A percentile compares a stretch with the other conserved stretches of the same genome.
Conservation (phyloP, 2,329 filamentous ascomycete species). For the Dothideomycetidae sp. region DNA sequence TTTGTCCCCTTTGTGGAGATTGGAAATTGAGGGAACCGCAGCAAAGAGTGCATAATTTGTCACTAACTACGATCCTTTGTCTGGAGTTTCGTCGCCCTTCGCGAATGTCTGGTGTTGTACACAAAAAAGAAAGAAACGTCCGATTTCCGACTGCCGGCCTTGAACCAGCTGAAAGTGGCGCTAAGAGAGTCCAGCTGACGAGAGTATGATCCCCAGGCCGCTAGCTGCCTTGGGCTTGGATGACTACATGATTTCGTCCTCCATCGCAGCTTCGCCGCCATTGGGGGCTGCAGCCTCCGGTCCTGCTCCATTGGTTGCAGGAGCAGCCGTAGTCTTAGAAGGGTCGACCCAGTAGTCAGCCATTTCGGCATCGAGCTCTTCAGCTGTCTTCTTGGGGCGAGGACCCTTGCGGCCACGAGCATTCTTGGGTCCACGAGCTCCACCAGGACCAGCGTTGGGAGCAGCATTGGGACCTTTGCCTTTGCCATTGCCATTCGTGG, state of each 20-base stretch:
- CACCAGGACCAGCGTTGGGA: conserved; percentile 21
- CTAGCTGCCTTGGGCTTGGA: no score
- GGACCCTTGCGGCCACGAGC: conserved; percentile 43
- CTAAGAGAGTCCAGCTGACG: no score
- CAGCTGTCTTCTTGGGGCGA: conserved; percentile 73
- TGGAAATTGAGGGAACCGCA: not conserved
- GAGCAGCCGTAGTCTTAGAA: conserved; percentile 28
- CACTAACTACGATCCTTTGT: conserved; percentile 5
- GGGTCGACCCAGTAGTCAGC: conserved; percentile 68
- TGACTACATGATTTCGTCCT: conserved; percentile 39
- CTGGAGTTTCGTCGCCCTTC: not conserved
- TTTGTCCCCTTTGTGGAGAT: not conserved
- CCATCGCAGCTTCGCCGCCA: conserved; percentile 39
- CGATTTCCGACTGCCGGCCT: no score
- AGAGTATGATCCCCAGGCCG: no score
- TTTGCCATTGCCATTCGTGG: conserved; percentile 51
- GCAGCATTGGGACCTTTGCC: conserved; percentile 55
- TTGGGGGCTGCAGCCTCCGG: conserved; percentile 34
- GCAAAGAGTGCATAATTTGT: no score
- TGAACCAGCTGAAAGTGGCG: no score
- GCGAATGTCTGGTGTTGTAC: conserved; percentile 5
- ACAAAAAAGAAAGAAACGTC: no score
- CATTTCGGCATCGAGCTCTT: conserved; percentile 97
- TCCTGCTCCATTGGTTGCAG: conserved; percentile 31
- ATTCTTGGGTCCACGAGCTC: conserved; percentile 38